Percentiles rank a stretch among this genome's conserved stretches.
Evolutionary conservation across 192 early-diverging fungal genomes (phyloP).

Genomic region (Borealophlyctis nickersoniae): DNA sequence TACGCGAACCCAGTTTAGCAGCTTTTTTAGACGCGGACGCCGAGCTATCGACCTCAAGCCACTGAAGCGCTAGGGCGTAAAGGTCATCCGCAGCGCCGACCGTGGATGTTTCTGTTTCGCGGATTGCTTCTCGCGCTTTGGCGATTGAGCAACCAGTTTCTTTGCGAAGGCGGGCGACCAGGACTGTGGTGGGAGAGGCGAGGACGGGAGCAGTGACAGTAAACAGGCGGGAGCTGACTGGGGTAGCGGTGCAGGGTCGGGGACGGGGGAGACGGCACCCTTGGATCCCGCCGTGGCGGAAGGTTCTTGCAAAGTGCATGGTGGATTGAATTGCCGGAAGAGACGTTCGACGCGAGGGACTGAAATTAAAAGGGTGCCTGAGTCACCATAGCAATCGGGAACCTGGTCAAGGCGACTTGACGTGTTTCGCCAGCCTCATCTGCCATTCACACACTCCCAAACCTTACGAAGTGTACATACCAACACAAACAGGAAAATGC

Average conservation of each 20-base stretch:
- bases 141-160: constrained; percentile 74
- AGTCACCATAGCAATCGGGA: no score
- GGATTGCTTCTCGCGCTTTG: constrained; percentile 85
- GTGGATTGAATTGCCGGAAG: no score
- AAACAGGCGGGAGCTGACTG: constrained; percentile 5
- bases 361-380: no score
- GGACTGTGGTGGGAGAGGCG: constrained; percentile 9
- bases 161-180: constrained; percentile 70
- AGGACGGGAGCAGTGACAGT: background rate
- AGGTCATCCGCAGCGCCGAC: constrained; percentile 47
- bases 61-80: constrained; percentile 72
- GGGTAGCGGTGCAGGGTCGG: background rate
- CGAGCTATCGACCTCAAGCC: constrained; percentile 75
- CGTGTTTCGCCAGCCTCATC: background rate
- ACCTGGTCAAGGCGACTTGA: no score
- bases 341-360: no score
- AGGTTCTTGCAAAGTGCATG: no score
- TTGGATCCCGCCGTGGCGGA: background rate
- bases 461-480: no score
- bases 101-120: constrained; percentile 18
- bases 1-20: constrained; percentile 75
- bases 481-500: no score
- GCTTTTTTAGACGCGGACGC: constrained; percentile 72
- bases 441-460: background rate
- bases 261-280: background rate